Evolutionary conservation across 2,329 filamentous ascomycete species (phyloP).

Genomic region (Coniochaeta sp.): DNA sequence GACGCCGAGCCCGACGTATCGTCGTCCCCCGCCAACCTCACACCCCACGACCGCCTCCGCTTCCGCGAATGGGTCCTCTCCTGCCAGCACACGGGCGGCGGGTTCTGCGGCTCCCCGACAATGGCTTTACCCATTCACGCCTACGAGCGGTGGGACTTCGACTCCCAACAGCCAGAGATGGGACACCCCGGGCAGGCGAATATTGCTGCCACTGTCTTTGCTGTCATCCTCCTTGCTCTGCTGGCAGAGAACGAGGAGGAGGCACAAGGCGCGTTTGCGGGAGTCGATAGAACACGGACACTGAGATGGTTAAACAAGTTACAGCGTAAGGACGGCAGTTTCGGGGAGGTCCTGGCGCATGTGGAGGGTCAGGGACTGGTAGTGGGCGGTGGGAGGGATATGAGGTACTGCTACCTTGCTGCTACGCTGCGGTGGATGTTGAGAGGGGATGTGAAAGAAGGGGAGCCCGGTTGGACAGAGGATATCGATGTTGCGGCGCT

Average conservation of each 20-base stretch:
- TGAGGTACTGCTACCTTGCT: slow-evolving; percentile 82
- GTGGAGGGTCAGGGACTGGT: slow-evolving; percentile 25
- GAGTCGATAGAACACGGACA: slow-evolving; percentile 61
- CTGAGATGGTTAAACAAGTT: slow-evolving; percentile 67
- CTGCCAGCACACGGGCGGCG: slow-evolving; percentile 79
- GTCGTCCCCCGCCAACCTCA: slow-evolving; percentile 29
- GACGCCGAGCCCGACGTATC: background rate
- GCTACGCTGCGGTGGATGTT: slow-evolving; percentile 77
- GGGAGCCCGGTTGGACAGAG: slow-evolving; percentile 46
- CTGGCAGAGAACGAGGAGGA: slow-evolving; percentile 29
- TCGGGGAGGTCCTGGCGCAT: slow-evolving; percentile 71
- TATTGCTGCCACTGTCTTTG: slow-evolving; percentile 84
- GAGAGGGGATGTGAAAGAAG: slow-evolving; percentile 48
- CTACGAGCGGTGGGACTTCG: slow-evolving; percentile 18
- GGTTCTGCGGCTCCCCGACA: slow-evolving; percentile 81
- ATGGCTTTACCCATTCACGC: slow-evolving; percentile 37
- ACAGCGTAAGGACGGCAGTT: slow-evolving; percentile 81
- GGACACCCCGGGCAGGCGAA: slow-evolving; percentile 51
- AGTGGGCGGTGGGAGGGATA: slow-evolving; percentile 75
- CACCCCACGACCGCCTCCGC: slow-evolving; percentile 31
- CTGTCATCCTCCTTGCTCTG: slow-evolving; percentile 63
- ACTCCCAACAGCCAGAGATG: slow-evolving; percentile 35
- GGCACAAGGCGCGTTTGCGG: slow-evolving; percentile 41
- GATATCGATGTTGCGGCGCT: slow-evolving; percentile 72
- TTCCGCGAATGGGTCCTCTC: slow-evolving; percentile 73